Evolutionary conservation across 192 early-diverging fungal genomes (phyloP).

Genomic region (Coemansia sp.): DNA sequence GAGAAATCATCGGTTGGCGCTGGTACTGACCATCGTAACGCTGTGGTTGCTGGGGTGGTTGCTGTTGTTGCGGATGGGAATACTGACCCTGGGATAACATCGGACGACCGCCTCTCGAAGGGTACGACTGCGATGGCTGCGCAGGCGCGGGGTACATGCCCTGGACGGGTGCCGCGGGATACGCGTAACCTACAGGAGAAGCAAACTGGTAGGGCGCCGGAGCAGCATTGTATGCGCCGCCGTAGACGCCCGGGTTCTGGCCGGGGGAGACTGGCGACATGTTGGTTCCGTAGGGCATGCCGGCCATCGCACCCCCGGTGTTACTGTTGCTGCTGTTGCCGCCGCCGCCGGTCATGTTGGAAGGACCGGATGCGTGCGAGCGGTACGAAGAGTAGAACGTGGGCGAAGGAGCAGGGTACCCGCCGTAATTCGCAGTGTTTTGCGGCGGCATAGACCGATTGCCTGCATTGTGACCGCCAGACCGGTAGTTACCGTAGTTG

Average conservation of each 20-base stretch:
- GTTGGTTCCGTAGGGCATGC: slow-evolving; percentile 20
- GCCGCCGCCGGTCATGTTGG: slow-evolving; percentile 2
- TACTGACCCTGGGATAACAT: slow-evolving; percentile 12
- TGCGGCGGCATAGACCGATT: slow-evolving; percentile 8
- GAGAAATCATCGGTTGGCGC: slow-evolving; percentile 7
- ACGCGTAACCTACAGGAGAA: slow-evolving; percentile 27
- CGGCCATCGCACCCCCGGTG: slow-evolving; percentile 12
- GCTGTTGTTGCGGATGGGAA: slow-evolving; percentile 3
- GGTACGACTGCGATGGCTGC: slow-evolving; percentile 21
- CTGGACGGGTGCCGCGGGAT: slow-evolving; percentile 23
- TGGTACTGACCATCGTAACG: neutral
- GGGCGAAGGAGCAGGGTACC: slow-evolving; percentile 30
- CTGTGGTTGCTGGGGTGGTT: slow-evolving; percentile 1
- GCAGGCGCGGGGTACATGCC: slow-evolving; percentile 25
- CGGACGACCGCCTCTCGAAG: slow-evolving; percentile 13
- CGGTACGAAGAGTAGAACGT: slow-evolving; percentile 23
- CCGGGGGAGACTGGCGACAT: slow-evolving; percentile 8
- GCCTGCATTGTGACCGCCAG: slow-evolving; percentile 9
- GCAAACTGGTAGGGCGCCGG: slow-evolving; percentile 38
- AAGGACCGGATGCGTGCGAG: slow-evolving; percentile 17
- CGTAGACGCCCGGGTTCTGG: slow-evolving; percentile 14
- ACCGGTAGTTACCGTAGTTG: slow-evolving; percentile 23
- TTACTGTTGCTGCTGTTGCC: too few species aligned
- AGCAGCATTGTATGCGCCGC: slow-evolving; percentile 15
- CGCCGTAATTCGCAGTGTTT: slow-evolving; percentile 20